Evolutionary conservation across 2,329 filamentous ascomycete genomes (phyloP).

Genomic region (Fusarium sp.): DNA sequence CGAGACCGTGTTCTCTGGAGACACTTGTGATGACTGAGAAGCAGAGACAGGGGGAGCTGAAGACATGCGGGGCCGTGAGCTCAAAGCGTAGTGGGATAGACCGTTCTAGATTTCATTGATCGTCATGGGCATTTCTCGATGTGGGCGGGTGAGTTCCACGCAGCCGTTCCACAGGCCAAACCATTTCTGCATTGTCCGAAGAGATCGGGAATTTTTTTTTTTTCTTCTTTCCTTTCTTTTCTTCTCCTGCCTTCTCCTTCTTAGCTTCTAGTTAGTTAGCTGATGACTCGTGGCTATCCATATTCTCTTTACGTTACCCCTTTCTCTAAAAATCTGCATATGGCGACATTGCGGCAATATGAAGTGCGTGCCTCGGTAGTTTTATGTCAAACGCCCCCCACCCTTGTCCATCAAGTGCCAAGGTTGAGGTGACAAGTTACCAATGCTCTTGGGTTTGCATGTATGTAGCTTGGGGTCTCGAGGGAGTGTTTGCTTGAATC

Average conservation of each 20-base stretch:
- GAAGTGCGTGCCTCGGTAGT: constrained; percentile 26
- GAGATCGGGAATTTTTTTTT: constrained; percentile 37
- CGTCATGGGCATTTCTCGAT: constrained; percentile 47
- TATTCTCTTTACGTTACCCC: constrained; percentile 9
- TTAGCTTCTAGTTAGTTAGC: not conserved
- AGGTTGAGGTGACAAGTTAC: constrained; percentile 1
- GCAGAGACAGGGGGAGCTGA: constrained; percentile 32
- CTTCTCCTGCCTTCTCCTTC: not conserved
- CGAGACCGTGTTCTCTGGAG: constrained; percentile 39
- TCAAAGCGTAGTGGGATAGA: constrained; percentile 34
- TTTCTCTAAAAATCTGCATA: constrained; percentile 14
- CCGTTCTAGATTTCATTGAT: constrained; percentile 48
- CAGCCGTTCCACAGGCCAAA: constrained; percentile 34
- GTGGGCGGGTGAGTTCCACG: constrained; percentile 43
- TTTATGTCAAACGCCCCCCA: constrained; percentile 6
- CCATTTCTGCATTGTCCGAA: constrained; percentile 34
- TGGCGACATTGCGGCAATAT: constrained; percentile 16
- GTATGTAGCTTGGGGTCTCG: not conserved
- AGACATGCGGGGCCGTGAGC: constrained; percentile 18
- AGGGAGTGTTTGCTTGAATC: not conserved
- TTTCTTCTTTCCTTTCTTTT: not conserved
- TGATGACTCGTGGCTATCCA: constrained; percentile 1
- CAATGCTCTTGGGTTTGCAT: not conserved
- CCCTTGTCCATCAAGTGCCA: not conserved
- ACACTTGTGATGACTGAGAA: constrained; percentile 12